These are phyloP conservation scores for Saccharomycopsis sp. DNA, from an alignment of 805 yeast species.

Conservation along the genomic window DNA sequence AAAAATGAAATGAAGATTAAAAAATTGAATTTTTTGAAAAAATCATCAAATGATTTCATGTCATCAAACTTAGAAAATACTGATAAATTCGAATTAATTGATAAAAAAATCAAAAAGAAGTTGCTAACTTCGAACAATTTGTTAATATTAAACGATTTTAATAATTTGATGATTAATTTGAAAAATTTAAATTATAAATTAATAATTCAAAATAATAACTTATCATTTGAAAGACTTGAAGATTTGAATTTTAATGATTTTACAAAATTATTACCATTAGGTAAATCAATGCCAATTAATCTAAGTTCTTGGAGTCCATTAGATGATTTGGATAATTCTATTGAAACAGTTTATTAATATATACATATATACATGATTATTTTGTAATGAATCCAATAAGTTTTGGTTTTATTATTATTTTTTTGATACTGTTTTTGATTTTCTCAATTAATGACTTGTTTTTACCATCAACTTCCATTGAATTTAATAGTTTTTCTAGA, in stretches of 20 bases:
- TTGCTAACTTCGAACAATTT: not conserved
- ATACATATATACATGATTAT: not conserved
- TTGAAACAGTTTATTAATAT: no score
- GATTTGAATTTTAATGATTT: constrained; percentile 2
- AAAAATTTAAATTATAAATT: constrained; percentile 13
- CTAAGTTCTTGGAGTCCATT: constrained; percentile 11
- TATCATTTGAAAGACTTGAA: constrained; percentile 12
- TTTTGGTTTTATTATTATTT: constrained; percentile 44
- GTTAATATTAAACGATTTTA: constrained; percentile 11
- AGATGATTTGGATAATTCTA: constrained; percentile 1
- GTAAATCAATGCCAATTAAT: constrained; percentile 12
- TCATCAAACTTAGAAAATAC: not conserved
- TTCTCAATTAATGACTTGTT: constrained; percentile 32
- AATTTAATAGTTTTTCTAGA: constrained; percentile 26
- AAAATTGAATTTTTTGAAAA: no score
- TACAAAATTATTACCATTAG: constrained; percentile 11
- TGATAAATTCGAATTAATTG: not conserved
- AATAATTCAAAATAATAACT: constrained; percentile 13
- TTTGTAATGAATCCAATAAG: constrained; percentile 33
- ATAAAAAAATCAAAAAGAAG: not conserved
- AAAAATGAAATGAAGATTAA: constrained; percentile 1
- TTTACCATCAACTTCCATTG: constrained; percentile 18
- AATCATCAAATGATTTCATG: not conserved
- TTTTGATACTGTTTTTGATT: constrained; percentile 30
- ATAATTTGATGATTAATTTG: constrained; percentile 9